These are phyloP conservation scores for Dactylellina parvicollis DNA, from an alignment of 2,329 filamentous ascomycete genomes.

Conservation along the genomic window DNA sequence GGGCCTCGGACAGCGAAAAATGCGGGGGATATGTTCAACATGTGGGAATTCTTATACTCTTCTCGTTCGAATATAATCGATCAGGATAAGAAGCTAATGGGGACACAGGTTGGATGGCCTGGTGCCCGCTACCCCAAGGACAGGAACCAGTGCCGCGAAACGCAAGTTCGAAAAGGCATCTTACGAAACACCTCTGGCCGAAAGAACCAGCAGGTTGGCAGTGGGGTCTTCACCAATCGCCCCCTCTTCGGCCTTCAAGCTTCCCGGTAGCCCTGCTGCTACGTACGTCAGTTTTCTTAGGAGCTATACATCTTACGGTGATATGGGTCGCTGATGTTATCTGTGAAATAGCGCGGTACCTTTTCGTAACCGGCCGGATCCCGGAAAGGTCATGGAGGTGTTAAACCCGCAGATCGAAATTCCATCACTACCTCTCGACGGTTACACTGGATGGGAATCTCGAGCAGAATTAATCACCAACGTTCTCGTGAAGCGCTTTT, in stretches of 20 bases:
- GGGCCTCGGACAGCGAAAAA: conserved; percentile 69
- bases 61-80: not conserved
- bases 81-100: conserved; percentile 6
- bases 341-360: conserved; percentile 65
- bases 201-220: conserved; percentile 61
- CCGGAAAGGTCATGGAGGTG: conserved; percentile 83
- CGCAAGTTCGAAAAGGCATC: conserved; percentile 60
- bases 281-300: conserved; percentile 60
- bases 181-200: conserved; percentile 64
- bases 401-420: conserved; percentile 77
- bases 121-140: conserved; percentile 70
- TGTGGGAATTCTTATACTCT: conserved; percentile 66
- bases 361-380: conserved; percentile 79
- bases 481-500: conserved; percentile 88
- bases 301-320: conserved; percentile 51
- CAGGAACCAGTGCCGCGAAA: conserved; percentile 61
- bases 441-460: conserved; percentile 71
- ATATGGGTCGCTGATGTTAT: not conserved
- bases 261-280: conserved; percentile 55
- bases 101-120: conserved; percentile 71
- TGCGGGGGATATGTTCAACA: conserved; percentile 79
- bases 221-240: conserved; percentile 54
- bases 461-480: conserved; percentile 81
- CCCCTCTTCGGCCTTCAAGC: conserved; percentile 35
- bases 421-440: conserved; percentile 71